A percentile compares a stretch with the other conserved stretches of the same genome.
Evolutionary conservation across 108 stramenopile species (phyloP).

Genomic region (Cyclostephanos invisitatus): DNA sequence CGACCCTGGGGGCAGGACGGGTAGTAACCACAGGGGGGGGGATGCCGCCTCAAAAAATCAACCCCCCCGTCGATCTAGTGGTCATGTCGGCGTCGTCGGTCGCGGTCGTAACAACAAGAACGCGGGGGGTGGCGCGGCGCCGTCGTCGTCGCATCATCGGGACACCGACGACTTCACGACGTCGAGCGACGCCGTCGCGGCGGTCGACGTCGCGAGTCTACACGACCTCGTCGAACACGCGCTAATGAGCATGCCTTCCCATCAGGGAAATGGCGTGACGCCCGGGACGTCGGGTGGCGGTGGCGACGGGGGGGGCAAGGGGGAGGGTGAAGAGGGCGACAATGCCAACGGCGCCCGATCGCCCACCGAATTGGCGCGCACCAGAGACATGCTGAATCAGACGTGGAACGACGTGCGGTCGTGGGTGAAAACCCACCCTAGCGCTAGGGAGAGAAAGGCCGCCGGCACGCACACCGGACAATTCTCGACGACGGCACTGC

Average conservation of each 20-base stretch:
- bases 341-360: not conserved
- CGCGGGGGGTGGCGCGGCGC: not conserved
- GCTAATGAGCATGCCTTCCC: constrained; percentile 26
- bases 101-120: not conserved
- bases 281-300: not conserved
- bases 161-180: not conserved
- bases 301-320: not conserved
- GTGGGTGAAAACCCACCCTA: constrained; percentile 26
- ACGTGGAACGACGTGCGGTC: constrained; percentile 34
- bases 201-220: constrained; percentile 7
- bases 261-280: not conserved
- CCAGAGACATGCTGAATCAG: constrained; percentile 17
- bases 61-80: too few species aligned
- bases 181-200: constrained; percentile 2
- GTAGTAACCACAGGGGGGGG: too few species aligned
- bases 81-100: too few species aligned
- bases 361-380: constrained; percentile 22
- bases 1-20: not conserved
- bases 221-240: constrained; percentile 30
- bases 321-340: not conserved
- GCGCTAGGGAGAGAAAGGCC: too few species aligned
- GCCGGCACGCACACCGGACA: constrained; percentile 43
- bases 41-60: too few species aligned
- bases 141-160: not conserved
- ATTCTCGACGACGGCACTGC: constrained; percentile 40